Evolutionary conservation across 2,329 filamentous ascomycete genomes (phyloP).

Genomic region (Coniochaeta sp.): DNA sequence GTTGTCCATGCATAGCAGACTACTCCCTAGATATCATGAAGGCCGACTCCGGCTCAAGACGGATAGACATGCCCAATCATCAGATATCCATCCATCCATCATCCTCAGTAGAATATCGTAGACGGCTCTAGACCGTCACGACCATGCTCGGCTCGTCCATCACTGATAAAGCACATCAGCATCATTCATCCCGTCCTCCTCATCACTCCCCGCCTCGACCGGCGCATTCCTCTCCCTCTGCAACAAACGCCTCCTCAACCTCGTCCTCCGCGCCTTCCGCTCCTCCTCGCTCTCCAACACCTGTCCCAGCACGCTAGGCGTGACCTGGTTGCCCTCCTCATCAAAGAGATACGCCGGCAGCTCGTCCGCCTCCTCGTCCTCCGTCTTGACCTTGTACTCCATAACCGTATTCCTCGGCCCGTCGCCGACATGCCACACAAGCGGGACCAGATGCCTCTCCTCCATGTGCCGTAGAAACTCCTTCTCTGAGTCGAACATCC

Average conservation of each 20-base stretch:
- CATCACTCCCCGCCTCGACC: slow-evolving; percentile 26
- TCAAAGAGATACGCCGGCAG: slow-evolving; percentile 47
- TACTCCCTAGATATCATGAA: too few species aligned
- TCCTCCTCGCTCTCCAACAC: slow-evolving; percentile 40
- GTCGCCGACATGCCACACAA: slow-evolving; percentile 54
- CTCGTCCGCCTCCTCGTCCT: slow-evolving; percentile 5
- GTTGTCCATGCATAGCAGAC: too few species aligned
- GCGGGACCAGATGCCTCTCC: slow-evolving; percentile 41
- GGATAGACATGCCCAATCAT: too few species aligned
- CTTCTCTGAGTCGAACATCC: too few species aligned
- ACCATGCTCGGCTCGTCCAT: too few species aligned
- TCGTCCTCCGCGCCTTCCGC: slow-evolving; percentile 34
- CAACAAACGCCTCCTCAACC: slow-evolving; percentile 34
- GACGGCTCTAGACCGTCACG: too few species aligned
- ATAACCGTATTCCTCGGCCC: slow-evolving; percentile 39
- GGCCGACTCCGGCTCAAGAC: too few species aligned
- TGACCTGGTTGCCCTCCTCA: slow-evolving; percentile 46
- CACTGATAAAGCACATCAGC: background rate
- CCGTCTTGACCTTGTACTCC: slow-evolving; percentile 9
- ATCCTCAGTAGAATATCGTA: too few species aligned
- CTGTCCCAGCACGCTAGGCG: slow-evolving; percentile 48
- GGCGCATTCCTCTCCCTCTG: slow-evolving; percentile 38
- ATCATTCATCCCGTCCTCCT: slow-evolving; percentile 7
- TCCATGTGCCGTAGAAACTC: slow-evolving; percentile 46
- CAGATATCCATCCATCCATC: too few species aligned